Base-by-base conservation (phyloP, 2,329 filamentous ascomycete genomes). In the Neoarthrinium moseri region DNA sequence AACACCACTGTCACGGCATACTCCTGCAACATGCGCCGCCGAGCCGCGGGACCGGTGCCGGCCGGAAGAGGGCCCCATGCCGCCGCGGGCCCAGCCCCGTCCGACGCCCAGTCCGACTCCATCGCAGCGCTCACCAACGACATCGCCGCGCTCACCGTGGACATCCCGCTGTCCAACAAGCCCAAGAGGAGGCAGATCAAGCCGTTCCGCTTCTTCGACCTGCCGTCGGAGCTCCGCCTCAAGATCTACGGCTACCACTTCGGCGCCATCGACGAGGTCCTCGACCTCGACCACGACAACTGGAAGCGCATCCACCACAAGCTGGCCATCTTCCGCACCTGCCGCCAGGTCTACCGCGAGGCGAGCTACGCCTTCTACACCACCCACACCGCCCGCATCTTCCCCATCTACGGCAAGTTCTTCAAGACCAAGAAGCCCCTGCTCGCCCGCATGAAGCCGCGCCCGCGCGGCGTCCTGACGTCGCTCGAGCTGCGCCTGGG, bases 401-500 rank as follows among this genome's bases (percentile, higher is more conserved):
- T 89, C 56, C 84, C 85, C 11, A 82, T 77, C 4, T 71, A 78
- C 18, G 82, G 82, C 35, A 74, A 77, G 30, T 83, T 85, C 66
- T 87, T 87, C 70, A 86, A 89, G 66, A 83, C 82, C 23, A 88
- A 88, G 67, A 81, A 80, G 54, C 87, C 87, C 1, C 71, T 91
- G 0, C 72, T 91, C 22, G 77, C 83, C 5, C 81, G 86, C 15
- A 66, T 91, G 45, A 80, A 81, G 17, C 65, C 78, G 0, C 70
- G 68, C 23, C 84, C 87, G 61, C 78, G 85, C 26, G 68, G 70
- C 13, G 75, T 69, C 36, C 72, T 91, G 35, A 83, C 76, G 1
- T 78, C 78, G 0, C 67, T 91, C 3, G 83, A 91, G 63, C 65
- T 91, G 43, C 79, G 87, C 3, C 71, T 91, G 0, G 87, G 87